Evolutionary conservation across 139 green algal genomes (phyloP).

Genomic region (Picochlorum sp.): DNA sequence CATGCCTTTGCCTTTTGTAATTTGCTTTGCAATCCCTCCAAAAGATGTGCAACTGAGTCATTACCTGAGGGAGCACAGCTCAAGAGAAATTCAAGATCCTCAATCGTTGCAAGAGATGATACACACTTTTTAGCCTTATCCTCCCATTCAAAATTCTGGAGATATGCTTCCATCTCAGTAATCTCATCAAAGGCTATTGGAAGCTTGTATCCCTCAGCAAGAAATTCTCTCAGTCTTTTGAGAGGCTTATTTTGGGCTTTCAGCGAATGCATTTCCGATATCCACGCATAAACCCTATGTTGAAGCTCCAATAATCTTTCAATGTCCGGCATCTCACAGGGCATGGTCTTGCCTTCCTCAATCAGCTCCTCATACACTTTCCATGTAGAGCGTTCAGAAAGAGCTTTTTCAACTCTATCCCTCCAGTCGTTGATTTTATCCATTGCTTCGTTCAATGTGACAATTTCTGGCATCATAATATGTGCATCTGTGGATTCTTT

Average conservation of each 20-base stretch:
- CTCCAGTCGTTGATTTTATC: conserved; percentile 31
- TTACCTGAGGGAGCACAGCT: too few relatives aligned
- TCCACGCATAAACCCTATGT: conserved; percentile 27
- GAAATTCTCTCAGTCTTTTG: conserved; percentile 23
- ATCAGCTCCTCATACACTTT: conserved; percentile 15
- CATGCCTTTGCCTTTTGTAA: not conserved
- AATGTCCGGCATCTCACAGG: conserved; percentile 28
- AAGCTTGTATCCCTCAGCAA: conserved; percentile 24
- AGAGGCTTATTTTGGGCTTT: conserved; percentile 14
- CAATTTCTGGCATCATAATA: conserved; percentile 31
- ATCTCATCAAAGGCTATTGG: conserved; percentile 34
- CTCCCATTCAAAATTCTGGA: conserved; percentile 42
- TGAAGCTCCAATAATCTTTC: conserved; percentile 20
- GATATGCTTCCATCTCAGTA: conserved; percentile 27
- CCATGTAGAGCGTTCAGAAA: conserved; percentile 6
- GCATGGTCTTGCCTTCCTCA: conserved; percentile 21
- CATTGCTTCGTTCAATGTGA: conserved; percentile 18
- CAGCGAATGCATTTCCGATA: conserved; percentile 5
- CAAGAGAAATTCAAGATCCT: not conserved
- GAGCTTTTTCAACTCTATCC: conserved; percentile 14
- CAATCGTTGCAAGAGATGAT: conserved; percentile 5
- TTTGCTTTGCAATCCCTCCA: not conserved
- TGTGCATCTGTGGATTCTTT: conserved; percentile 11
- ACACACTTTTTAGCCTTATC: conserved; percentile 30
- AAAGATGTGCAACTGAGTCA: too few relatives aligned